Percentiles rank a stretch among this genome's conserved stretches.
Conservation (phyloP, 1,284 basidiomycete genomes). For the Moesziomyces parantarcticus region DNA sequence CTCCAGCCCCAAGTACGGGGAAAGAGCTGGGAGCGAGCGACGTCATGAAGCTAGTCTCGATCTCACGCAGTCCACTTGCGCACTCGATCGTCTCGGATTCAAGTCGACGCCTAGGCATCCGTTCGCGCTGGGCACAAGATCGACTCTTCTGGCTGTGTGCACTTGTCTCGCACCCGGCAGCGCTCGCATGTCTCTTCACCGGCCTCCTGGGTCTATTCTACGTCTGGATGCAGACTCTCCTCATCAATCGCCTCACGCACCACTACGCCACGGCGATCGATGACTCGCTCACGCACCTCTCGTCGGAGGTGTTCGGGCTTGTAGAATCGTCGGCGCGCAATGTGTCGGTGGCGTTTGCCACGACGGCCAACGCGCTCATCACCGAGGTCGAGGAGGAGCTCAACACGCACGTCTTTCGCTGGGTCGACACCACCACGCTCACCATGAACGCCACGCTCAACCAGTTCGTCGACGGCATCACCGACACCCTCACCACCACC, state of each 20-base stretch:
- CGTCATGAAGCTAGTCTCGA: slow-evolving; percentile 41
- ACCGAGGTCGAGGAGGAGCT: slow-evolving; percentile 77
- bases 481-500: slow-evolving; percentile 72
- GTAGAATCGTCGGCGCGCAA: slow-evolving; percentile 84
- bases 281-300: slow-evolving; percentile 74
- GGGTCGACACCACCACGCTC: slow-evolving; percentile 91
- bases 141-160: slow-evolving; percentile 80
- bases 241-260: slow-evolving; percentile 51
- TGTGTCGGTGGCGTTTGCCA: slow-evolving; percentile 78
- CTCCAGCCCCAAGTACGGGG: not conserved
- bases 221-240: slow-evolving; percentile 85
- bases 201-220: slow-evolving; percentile 88
- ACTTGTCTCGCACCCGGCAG: slow-evolving; percentile 89
- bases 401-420: slow-evolving; percentile 81
- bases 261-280: slow-evolving; percentile 27
- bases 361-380: slow-evolving; percentile 79
- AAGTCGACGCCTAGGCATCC: slow-evolving; percentile 33
- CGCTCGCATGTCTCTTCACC: slow-evolving; percentile 86
- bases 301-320: slow-evolving; percentile 77
- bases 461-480: slow-evolving; percentile 70
- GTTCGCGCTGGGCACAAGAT: slow-evolving; percentile 14
- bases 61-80: slow-evolving; percentile 49
- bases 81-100: not conserved
- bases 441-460: slow-evolving; percentile 78
- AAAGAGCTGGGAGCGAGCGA: slow-evolving; percentile 23